A percentile compares a stretch with the other conserved stretches of the same genome.
Evolutionary conservation across 495 filamentous ascomycete species (phyloP).

Genomic region (Penicillium paxilli): DNA sequence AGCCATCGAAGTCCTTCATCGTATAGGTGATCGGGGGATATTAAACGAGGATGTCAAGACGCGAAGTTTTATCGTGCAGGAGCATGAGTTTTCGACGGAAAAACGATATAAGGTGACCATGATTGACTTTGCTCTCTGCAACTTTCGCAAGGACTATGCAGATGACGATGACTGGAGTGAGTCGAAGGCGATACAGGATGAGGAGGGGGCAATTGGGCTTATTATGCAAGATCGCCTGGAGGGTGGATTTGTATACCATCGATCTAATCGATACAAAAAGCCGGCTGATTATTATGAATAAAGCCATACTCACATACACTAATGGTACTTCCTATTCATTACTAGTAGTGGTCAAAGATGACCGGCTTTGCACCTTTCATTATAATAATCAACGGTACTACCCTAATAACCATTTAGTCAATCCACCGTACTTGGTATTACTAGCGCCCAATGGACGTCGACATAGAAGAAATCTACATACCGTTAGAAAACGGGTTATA

Average conservation of each 20-base stretch:
- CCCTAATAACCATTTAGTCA: no score
- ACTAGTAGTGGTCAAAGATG: no score
- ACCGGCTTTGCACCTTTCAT: no score
- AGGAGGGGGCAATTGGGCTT: conserved; percentile 27
- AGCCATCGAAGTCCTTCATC: conserved; percentile 20
- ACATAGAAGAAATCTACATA: no score
- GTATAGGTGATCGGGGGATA: conserved; percentile 22
- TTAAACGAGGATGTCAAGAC: conserved; percentile 28
- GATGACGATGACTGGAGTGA: conserved; percentile 21
- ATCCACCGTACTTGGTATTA: no score
- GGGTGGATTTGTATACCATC: conserved; percentile 20
- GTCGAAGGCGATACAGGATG: conserved; percentile 21
- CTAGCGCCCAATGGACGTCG: no score
- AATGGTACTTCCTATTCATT: no score
- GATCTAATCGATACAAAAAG: conserved; percentile 16
- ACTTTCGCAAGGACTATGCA: conserved; percentile 20
- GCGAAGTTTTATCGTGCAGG: conserved; percentile 28
- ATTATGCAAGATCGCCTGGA: conserved; percentile 21
- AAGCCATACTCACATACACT: no score
- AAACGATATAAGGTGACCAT: conserved; percentile 23
- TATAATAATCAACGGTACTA: no score
- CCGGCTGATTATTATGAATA: conserved; percentile 1
- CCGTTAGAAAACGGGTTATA: no score
- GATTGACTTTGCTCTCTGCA: conserved; percentile 32
- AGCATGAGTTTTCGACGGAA: not conserved